Evolutionary conservation across 2,329 filamentous ascomycete genomes (phyloP).

Genomic region (Alternaria incomplexa): DNA sequence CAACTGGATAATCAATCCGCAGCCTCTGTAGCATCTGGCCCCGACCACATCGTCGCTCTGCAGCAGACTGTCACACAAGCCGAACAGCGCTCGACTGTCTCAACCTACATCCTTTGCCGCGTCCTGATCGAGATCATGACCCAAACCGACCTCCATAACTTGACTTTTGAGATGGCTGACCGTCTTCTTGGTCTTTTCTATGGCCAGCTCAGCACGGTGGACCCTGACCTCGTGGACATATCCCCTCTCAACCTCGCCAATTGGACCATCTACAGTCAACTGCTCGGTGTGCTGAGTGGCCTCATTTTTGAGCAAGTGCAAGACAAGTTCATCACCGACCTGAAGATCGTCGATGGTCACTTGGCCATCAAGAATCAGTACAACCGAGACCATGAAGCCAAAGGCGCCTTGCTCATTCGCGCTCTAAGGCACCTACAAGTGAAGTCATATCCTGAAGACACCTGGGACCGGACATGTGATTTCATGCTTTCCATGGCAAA

Average conservation of each 20-base stretch:
- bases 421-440: constrained; percentile 91
- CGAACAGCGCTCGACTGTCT: constrained; percentile 89
- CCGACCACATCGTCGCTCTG: constrained; percentile 49
- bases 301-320: constrained; percentile 88
- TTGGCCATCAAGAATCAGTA: constrained; percentile 72
- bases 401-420: constrained; percentile 83
- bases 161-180: constrained; percentile 90
- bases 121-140: constrained; percentile 93
- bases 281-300: constrained; percentile 95
- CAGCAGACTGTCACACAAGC: constrained; percentile 79
- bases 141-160: constrained; percentile 80
- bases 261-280: constrained; percentile 91
- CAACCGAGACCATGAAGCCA: constrained; percentile 75
- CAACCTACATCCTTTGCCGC: constrained; percentile 93
- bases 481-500: constrained; percentile 83
- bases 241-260: constrained; percentile 90
- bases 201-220: constrained; percentile 87
- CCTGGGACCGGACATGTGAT: constrained; percentile 87
- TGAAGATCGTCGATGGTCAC: constrained; percentile 79
- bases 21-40: constrained; percentile 32
- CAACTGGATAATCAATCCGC: constrained; percentile 31
- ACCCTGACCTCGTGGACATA: constrained; percentile 77
- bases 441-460: constrained; percentile 72
- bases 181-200: constrained; percentile 96
- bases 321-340: constrained; percentile 78